A percentile compares a stretch with the other conserved stretches of the same genome.
Evolutionary conservation across 805 yeast genomes (phyloP).

Genomic region (Pichia insulana): DNA sequence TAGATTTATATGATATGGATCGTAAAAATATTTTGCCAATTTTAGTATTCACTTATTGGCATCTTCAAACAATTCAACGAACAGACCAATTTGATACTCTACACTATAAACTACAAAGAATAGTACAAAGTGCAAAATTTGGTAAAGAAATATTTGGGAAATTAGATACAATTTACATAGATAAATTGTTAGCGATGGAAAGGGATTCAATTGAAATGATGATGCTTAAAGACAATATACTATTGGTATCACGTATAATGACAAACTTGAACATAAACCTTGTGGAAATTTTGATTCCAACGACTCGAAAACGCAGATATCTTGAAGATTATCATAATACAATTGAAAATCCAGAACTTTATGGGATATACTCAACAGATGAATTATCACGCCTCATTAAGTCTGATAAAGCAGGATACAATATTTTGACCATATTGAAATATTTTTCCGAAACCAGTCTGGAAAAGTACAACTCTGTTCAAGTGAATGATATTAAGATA

Average conservation of each 20-base stretch:
- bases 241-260: not conserved
- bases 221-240: not conserved
- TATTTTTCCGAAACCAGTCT: not conserved
- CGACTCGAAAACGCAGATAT: not conserved
- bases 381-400: not conserved
- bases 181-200: not conserved
- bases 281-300: not conserved
- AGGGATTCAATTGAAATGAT: not conserved
- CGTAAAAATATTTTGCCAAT: slow-evolving; percentile 1
- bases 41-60: slow-evolving; percentile 1
- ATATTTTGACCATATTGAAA: not conserved
- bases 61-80: slow-evolving; percentile 1
- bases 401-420: not conserved
- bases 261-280: not conserved
- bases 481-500: not conserved
- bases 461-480: not conserved
- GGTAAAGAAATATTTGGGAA: not conserved
- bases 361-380: not conserved
- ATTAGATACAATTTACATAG: not conserved
- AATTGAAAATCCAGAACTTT: not conserved
- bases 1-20: slow-evolving; percentile 6
- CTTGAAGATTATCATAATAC: not conserved
- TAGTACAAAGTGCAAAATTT: not conserved
- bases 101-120: not conserved
- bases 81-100: slow-evolving; percentile 13